Percentiles rank a stretch among this genome's conserved stretches.
phyloP scores from a whole-genome alignment of 2,329 filamentous ascomycete genomes.

The Nemania sp. region DNA sequence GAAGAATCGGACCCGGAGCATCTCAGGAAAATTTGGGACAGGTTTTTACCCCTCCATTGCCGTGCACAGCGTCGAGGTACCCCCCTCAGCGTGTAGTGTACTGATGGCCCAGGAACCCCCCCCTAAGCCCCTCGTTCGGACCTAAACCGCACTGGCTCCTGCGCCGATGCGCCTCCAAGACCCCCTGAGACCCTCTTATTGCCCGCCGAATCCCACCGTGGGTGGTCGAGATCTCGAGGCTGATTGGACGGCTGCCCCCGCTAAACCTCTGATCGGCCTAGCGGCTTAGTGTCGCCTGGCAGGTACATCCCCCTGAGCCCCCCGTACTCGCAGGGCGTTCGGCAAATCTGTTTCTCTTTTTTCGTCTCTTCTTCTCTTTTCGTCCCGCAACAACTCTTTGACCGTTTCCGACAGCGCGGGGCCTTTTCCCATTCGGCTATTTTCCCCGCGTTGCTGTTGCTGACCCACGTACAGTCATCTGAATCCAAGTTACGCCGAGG shows the following conservation, averaged over 20 bases:
- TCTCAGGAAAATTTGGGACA: conserved; percentile 27
- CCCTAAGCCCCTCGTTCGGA: conserved; percentile 26
- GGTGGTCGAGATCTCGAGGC: conserved; percentile 12
- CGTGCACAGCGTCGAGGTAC: background rate
- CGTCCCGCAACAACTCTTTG: background rate
- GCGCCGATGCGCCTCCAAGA: conserved; percentile 17
- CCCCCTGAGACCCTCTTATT: conserved; percentile 17
- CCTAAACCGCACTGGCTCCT: conserved; percentile 14
- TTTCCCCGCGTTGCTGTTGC: conserved; percentile 8
- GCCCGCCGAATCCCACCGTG: conserved; percentile 32
- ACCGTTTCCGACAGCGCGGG: conserved; percentile 13
- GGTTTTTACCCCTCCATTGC: conserved; percentile 24
- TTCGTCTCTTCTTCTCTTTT: conserved; percentile 1
- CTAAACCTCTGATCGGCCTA: conserved; percentile 23
- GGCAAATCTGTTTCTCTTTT: conserved; percentile 37
- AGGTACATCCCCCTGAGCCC: conserved; percentile 25
- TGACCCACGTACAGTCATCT: conserved; percentile 19
- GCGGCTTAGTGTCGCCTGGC: conserved; percentile 10
- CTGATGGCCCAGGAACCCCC: too few relatives aligned
- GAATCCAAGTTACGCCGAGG: background rate
- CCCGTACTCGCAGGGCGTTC: conserved; percentile 27
- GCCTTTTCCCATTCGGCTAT: too few relatives aligned
- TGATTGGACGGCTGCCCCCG: conserved; percentile 24
- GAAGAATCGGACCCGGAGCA: conserved; percentile 21
- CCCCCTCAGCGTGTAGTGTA: background rate